Base-by-base conservation (phyloP, 208 protist species). In the Angomonas deanei region DNA sequence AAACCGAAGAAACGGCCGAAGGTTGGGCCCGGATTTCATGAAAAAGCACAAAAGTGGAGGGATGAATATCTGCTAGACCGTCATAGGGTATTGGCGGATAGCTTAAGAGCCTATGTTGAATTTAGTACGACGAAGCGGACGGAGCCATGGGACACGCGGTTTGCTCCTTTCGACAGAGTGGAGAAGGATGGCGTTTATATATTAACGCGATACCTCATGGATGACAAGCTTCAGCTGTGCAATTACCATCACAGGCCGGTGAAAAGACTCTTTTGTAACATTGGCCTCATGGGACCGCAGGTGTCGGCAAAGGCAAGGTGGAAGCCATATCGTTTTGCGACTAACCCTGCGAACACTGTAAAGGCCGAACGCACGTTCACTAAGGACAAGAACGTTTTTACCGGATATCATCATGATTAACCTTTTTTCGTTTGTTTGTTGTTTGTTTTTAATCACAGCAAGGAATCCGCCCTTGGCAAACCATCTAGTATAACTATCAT, bases 1-100 rank as follows among this genome's bases (percentile, higher is more conserved):
- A 95, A 95, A 68, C 89, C 89, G 26, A 95, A 93, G 68, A 92
- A 91, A 50, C 81, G 89, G 1, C 86, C 86, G n/a, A 95, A 95
- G 59, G 89, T 95, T 3, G 86, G 89, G 26, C 55, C 80, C 17
- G 86, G 86, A 13, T 95, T 93, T 72, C 86, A 93, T 47, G 84
- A 95, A 50, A 93, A 95, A 63, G 89, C 89, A 4, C 89, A 95
- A 73, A 90, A 82, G 56, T 95, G 89, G 86, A 76, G 89, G 23
- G 86, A 91, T 11, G 86, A 95, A 72, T 95, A 90, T 42, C 78
- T 93, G 15, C 78, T 93, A 1, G 89, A 95, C 66, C 84, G 86
- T 31, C 89, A 95, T 61, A 73, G 86, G 34, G 78, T 93, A 0
- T 67, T 95, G 28, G 89, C 89, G 1, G 86, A 95, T 66, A 92